Evolutionary conservation across 805 yeast genomes (phyloP).

Genomic region (Myxozyma neotropica): DNA sequence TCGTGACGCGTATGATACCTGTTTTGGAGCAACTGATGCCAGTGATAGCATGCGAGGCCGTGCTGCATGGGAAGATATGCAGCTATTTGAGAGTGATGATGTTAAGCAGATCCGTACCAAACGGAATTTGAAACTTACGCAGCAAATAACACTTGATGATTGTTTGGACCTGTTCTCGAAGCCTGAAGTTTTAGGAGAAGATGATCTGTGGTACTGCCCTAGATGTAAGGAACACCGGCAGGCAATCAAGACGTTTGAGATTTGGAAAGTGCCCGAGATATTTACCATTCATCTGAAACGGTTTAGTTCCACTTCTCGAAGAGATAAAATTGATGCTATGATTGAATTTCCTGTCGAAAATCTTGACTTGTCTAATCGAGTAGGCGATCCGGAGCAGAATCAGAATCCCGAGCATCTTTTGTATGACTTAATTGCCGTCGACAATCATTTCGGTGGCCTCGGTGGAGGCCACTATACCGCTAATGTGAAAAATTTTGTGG

Average conservation of each 20-base stretch:
- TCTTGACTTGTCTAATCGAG: conserved; percentile 67
- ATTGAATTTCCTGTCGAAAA: conserved; percentile 88
- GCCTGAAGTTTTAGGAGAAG: conserved; percentile 82
- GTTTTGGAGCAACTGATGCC: conserved; percentile 54
- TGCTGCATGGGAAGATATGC: conserved; percentile 60
- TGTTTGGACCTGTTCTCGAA: conserved; percentile 75
- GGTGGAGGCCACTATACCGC: conserved; percentile 99
- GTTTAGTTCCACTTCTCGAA: conserved; percentile 67
- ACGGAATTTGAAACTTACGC: conserved; percentile 33
- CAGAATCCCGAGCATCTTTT: conserved; percentile 42
- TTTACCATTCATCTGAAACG: conserved; percentile 87
- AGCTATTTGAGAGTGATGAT: conserved; percentile 55
- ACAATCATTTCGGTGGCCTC: conserved; percentile 92
- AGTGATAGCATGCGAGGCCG: conserved; percentile 48
- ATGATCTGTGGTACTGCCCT: conserved; percentile 95
- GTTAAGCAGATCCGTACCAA: conserved; percentile 48
- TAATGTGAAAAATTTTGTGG: conserved; percentile 75
- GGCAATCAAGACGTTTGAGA: conserved; percentile 85
- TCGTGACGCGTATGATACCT: conserved; percentile 50
- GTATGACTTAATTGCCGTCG: conserved; percentile 90
- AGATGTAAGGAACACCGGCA: conserved; percentile 83
- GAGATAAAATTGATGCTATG: conserved; percentile 84
- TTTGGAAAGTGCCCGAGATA: conserved; percentile 94
- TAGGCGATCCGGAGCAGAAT: conserved; percentile 44
- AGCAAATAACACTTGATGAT: conserved; percentile 61